These are phyloP conservation scores for Cyclotella distinguenda DNA, from an alignment of 108 stramenopile species.

Conservation along the genomic window DNA sequence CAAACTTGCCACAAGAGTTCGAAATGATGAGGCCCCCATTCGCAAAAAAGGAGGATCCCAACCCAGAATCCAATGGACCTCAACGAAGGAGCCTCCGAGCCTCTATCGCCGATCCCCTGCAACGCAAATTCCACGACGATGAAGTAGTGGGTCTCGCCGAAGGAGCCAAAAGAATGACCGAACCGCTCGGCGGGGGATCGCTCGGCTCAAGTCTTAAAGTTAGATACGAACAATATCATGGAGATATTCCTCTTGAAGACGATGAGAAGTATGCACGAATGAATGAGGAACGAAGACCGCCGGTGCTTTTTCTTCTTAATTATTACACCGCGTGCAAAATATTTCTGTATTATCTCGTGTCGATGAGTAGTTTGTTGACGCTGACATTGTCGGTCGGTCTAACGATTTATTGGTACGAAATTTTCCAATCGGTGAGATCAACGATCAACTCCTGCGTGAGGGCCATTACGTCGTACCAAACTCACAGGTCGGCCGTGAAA, in stretches of 20 bases:
- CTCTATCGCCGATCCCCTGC: constrained; percentile 11
- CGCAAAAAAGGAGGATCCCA: too few species aligned
- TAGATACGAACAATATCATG: constrained; percentile 9
- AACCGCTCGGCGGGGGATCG: neutral
- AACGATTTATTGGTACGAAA: constrained; percentile 39
- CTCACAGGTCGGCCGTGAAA: too few species aligned
- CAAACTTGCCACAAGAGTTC: too few species aligned
- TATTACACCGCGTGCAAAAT: constrained; percentile 40
- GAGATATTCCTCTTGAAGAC: constrained; percentile 32
- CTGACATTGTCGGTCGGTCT: constrained; percentile 26
- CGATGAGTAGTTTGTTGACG: constrained; percentile 32
- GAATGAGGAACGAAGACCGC: constrained; percentile 29
- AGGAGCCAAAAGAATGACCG: constrained; percentile 4
- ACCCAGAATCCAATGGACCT: too few species aligned
- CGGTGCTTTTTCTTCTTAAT: constrained; percentile 26
- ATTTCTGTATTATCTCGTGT: constrained; percentile 38
- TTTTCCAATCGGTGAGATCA: constrained; percentile 5
- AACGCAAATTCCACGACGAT: constrained; percentile 15
- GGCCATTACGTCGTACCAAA: too few species aligned
- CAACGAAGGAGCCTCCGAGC: neutral
- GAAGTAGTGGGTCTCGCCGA: constrained; percentile 32
- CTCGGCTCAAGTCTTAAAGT: constrained; percentile 19
- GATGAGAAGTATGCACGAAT: constrained; percentile 37
- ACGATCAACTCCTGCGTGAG: too few species aligned
- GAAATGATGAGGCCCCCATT: too few species aligned